These are phyloP conservation scores for Colletotrichum karsti DNA, from an alignment of 2,329 filamentous ascomycete species.

Conservation along the genomic window DNA sequence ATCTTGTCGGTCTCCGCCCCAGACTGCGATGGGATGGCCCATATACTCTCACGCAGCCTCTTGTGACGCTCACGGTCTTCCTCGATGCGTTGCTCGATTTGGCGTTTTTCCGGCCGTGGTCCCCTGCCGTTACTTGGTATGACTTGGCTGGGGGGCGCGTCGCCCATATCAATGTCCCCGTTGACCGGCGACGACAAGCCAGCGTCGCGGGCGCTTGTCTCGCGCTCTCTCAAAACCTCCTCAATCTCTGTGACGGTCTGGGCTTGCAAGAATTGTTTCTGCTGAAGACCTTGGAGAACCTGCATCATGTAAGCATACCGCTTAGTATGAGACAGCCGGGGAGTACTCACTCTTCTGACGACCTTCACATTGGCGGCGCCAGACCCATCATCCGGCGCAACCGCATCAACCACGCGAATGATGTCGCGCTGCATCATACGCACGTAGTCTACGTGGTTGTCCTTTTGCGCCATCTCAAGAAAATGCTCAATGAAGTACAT, in stretches of 20 bases:
- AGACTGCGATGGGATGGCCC: conserved; percentile 77
- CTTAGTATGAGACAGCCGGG: neutral
- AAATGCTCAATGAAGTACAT: conserved; percentile 99
- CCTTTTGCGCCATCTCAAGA: conserved; percentile 83
- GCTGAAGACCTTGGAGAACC: conserved; percentile 75
- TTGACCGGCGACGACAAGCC: conserved; percentile 59
- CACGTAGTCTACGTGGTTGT: conserved; percentile 82
- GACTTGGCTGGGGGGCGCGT: conserved; percentile 51
- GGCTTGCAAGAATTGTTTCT: conserved; percentile 76
- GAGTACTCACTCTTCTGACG: conserved; percentile 74
- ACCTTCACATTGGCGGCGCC: conserved; percentile 95
- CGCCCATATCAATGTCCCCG: conserved; percentile 48
- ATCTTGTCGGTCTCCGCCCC: conserved; percentile 79
- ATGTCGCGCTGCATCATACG: conserved; percentile 97
- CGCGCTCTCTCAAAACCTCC: conserved; percentile 82
- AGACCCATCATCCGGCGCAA: conserved; percentile 85
- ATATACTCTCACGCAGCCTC: conserved; percentile 88
- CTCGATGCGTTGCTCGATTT: conserved; percentile 95
- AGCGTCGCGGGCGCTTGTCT: conserved; percentile 68
- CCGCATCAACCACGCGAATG: conserved; percentile 87
- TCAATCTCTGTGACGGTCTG: conserved; percentile 84
- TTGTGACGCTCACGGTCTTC: conserved; percentile 97
- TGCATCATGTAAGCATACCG: conserved; percentile 37
- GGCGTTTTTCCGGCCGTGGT: conserved; percentile 76
- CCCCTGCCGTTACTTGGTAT: conserved; percentile 44